Evolutionary conservation across 169 alveolate genomes (phyloP), one percentile per base, ranked within the genome.

Genomic region (Blepharisma undulans): DNA sequence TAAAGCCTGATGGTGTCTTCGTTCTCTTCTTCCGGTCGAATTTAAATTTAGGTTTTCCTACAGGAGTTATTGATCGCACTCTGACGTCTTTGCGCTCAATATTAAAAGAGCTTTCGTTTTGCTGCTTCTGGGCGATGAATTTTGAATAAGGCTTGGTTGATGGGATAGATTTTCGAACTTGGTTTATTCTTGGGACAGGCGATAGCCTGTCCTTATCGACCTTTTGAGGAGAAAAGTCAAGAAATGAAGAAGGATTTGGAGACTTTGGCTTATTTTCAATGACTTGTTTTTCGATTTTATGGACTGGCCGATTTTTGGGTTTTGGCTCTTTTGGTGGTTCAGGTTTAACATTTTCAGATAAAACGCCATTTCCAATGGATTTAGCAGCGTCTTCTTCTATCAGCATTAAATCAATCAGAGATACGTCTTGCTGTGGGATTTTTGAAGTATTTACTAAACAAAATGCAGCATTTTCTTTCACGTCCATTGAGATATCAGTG

Each of bases 31-130:
- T 48, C 14, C 66, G 7, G 7, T 18, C 66, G 14, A 48, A 48
- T 18, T 5, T 48, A 48, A 48, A 48, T 5, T 74, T 74, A 25
- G 33, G 36, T 4, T 74, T 74, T 10, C 16, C 33, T 5, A 86
- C 91, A 1, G 91, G 91, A 19, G 91, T 86, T 5, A 86, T 71
- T 0, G 91, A 86, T 60, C 91, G 6, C 5, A 72, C 84, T 32
- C 91, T 86, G 14, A 72, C 27, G 8, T 27, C 84, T 33, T 71
- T 86, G 1, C 27, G 16, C 1, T 25, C 36, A 25, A 1, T 27
- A 22, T 76, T 22, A 29, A 30, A 27, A 8, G 61, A 25, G 10
- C 30, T n/a, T 21, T 48, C 66, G 12, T n/a, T n/a, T n/a, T 48
- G 66, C 66, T 48, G 66, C 66, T 48, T 48, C 25, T 30, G 29